Evolutionary conservation across 352 stramenopile species (phyloP).

Genomic region (Globisporangium irregulare): DNA sequence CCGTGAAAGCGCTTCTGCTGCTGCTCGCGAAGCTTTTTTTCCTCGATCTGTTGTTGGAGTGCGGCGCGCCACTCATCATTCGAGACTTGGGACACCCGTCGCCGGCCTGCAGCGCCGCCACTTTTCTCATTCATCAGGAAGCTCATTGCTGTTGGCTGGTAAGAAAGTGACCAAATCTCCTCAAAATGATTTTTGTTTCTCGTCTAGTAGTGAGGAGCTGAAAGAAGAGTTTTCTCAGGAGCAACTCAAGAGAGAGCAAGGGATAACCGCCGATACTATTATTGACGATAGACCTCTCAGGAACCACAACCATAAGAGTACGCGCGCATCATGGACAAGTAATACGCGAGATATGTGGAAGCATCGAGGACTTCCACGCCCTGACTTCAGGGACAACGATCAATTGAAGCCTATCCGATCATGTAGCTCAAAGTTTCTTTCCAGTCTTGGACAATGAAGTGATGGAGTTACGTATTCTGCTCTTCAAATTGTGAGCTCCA

Average conservation of each 20-base stretch:
- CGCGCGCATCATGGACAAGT: too few relatives aligned
- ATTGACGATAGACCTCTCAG: neutral
- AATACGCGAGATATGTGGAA: too few relatives aligned
- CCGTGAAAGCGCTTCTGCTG: conserved; percentile 10
- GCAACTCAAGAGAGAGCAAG: neutral
- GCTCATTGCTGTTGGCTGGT: conserved; percentile 10
- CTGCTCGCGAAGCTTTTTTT: conserved; percentile 27
- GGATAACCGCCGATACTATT: neutral
- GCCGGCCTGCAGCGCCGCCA: conserved; percentile 9
- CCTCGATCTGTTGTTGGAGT: conserved; percentile 32
- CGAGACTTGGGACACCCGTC: conserved; percentile 25
- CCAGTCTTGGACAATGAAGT: neutral
- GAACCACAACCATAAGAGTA: too few relatives aligned
- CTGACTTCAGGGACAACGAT: too few relatives aligned
- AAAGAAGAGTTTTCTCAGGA: neutral
- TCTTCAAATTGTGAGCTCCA: too few relatives aligned
- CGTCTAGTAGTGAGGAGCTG: neutral
- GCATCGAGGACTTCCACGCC: too few relatives aligned
- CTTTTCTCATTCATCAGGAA: conserved; percentile 15
- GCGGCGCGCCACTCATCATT: conserved; percentile 38
- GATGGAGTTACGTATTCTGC: too few relatives aligned
- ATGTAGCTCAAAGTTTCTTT: too few relatives aligned
- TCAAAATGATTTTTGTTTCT: neutral
- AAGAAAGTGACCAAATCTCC: neutral
- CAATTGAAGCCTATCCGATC: too few relatives aligned